phyloP scores from a whole-genome alignment of 1,139 yeast genomes.

The Magnusiomyces tetraspermus region DNA sequence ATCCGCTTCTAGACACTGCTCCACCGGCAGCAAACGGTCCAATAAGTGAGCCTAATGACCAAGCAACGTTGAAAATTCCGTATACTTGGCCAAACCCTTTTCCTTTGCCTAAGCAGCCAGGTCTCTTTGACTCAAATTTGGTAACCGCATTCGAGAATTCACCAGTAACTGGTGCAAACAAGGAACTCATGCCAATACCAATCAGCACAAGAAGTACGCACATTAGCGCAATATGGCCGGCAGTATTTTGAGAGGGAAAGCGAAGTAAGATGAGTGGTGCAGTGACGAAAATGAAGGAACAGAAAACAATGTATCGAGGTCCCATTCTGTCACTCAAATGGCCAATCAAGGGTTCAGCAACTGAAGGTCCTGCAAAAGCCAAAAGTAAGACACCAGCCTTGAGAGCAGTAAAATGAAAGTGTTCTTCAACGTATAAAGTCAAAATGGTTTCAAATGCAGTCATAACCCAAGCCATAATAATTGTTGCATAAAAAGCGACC shows the following conservation, averaged over 20 bases:
- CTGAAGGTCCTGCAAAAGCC: constrained; percentile 29
- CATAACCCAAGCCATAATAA: constrained; percentile 29
- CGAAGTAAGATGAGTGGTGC: constrained; percentile 27
- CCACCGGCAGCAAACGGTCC: constrained; percentile 32
- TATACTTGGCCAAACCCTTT: constrained; percentile 33
- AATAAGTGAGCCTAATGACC: constrained; percentile 28
- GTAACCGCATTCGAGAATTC: constrained; percentile 28
- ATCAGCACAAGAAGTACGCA: constrained; percentile 25
- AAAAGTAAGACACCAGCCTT: constrained; percentile 29
- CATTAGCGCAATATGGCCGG: constrained; percentile 26
- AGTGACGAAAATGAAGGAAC: constrained; percentile 23
- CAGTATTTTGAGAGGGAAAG: constrained; percentile 23
- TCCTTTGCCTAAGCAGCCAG: constrained; percentile 30
- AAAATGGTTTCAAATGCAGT: constrained; percentile 31
- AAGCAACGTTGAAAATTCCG: constrained; percentile 32
- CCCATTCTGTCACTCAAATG: constrained; percentile 28
- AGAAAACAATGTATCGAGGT: constrained; percentile 24
- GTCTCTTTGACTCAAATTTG: constrained; percentile 22
- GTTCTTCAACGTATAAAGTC: constrained; percentile 27
- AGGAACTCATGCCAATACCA: constrained; percentile 23
- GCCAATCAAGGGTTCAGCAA: constrained; percentile 31
- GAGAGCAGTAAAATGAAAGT: constrained; percentile 28
- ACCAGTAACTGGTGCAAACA: constrained; percentile 27
- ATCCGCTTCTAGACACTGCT: constrained; percentile 22
- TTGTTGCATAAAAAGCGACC: constrained; percentile 23